phyloP scores from a whole-genome alignment of 2,329 filamentous ascomycete species.

The Aspergillus flavus region DNA sequence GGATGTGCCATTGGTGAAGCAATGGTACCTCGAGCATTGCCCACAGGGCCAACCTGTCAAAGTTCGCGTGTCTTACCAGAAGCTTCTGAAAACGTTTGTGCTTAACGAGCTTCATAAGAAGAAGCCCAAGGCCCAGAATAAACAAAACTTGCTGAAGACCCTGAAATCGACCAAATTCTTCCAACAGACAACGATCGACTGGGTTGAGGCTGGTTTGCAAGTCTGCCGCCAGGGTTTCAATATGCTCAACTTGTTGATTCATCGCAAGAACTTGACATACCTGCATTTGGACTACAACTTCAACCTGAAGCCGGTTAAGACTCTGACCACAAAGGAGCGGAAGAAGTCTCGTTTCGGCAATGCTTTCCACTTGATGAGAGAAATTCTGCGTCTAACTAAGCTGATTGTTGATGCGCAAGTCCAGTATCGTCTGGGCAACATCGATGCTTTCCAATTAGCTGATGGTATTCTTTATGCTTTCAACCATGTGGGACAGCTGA shows the following conservation, averaged over 20 bases:
- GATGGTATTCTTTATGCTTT: conserved; percentile 99
- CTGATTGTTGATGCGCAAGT: conserved; percentile 98
- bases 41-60: conserved; percentile 91
- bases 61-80: conserved; percentile 97
- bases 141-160: conserved; percentile 85
- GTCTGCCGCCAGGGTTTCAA: conserved; percentile 98
- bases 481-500: conserved; percentile 97
- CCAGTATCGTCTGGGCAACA: conserved; percentile 95
- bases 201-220: conserved; percentile 97
- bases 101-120: conserved; percentile 97
- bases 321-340: conserved; percentile 94
- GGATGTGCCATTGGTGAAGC: conserved; percentile 94
- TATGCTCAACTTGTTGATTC: conserved; percentile 96
- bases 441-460: conserved; percentile 96
- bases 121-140: conserved; percentile 91
- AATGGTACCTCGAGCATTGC: conserved; percentile 97
- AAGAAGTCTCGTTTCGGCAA: conserved; percentile 99
- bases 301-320: conserved; percentile 98
- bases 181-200: conserved; percentile 98
- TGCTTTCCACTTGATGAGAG: conserved; percentile 97
- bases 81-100: conserved; percentile 92
- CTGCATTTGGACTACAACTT: conserved; percentile 99
- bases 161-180: conserved; percentile 98
- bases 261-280: conserved; percentile 97
- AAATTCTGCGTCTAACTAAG: conserved; percentile 93